A percentile compares a stretch with the other conserved stretches of the same genome.
These are phyloP conservation scores for Lactarius hengduanensis DNA, from an alignment of 768 basidiomycete genomes.

Conservation along the genomic window DNA sequence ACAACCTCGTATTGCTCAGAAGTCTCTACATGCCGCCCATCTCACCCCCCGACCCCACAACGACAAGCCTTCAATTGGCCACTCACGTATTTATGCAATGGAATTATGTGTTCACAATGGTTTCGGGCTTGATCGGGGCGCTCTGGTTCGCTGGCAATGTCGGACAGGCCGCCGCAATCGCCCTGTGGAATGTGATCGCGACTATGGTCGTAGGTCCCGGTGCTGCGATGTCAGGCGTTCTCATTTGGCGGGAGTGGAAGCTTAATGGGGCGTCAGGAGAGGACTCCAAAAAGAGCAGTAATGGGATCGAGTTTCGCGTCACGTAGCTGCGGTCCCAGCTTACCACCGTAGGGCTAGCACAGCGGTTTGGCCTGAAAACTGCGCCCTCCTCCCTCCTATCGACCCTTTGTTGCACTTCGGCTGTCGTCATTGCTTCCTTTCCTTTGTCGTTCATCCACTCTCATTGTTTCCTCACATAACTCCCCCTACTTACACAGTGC, in stretches of 20 bases:
- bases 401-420: background rate
- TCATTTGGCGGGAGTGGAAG: conserved; percentile 25
- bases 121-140: conserved; percentile 15
- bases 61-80: conserved; percentile 9
- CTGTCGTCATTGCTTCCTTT: background rate
- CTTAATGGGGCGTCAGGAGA: conserved; percentile 15
- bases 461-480: background rate
- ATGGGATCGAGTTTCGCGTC: background rate
- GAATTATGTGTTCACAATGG: conserved; percentile 21
- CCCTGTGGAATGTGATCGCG: conserved; percentile 20
- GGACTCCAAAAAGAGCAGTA: background rate
- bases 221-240: conserved; percentile 24
- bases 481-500: background rate
- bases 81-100: conserved; percentile 22
- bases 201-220: conserved; percentile 22
- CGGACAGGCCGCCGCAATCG: conserved; percentile 7
- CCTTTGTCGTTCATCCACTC: background rate
- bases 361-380: background rate
- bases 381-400: background rate
- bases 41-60: conserved; percentile 5
- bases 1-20: conserved; percentile 13
- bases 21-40: conserved; percentile 21
- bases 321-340: background rate
- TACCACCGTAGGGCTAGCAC: background rate
- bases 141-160: conserved; percentile 24